Evolutionary conservation across 2,329 filamentous ascomycete species (phyloP).

Genomic region (Fusarium austroafricanum): DNA sequence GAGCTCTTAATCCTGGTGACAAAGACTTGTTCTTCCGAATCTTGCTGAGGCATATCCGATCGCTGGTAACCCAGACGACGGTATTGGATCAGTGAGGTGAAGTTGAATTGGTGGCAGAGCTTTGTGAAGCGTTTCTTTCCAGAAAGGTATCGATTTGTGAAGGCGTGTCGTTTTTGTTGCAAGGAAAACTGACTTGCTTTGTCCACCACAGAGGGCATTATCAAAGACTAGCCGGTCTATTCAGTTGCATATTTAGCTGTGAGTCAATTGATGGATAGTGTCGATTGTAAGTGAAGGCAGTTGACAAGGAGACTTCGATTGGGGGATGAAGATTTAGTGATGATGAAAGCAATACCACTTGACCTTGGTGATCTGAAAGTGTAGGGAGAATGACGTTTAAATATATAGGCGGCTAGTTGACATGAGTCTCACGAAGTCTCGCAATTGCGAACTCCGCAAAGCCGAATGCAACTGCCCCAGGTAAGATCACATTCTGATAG

Average conservation of each 20-base stretch:
- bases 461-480: conserved; percentile 8
- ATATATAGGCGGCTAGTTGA: neutral
- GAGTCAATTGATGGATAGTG: neutral
- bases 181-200: conserved; percentile 44
- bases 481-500: conserved; percentile 8
- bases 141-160: conserved; percentile 9
- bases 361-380: neutral
- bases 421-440: conserved; percentile 9
- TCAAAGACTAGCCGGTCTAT: conserved; percentile 26
- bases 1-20: conserved; percentile 37
- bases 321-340: neutral
- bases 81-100: conserved; percentile 28
- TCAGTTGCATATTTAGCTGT: conserved; percentile 31
- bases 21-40: conserved; percentile 38
- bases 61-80: conserved; percentile 42
- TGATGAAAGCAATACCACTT: neutral
- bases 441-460: conserved; percentile 39
- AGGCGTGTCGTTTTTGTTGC: conserved; percentile 18
- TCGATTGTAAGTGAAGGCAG: neutral
- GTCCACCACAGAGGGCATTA: conserved; percentile 47
- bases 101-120: conserved; percentile 21
- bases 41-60: conserved; percentile 45
- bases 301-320: neutral
- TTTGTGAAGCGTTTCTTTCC: conserved; percentile 20
- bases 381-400: conserved; percentile 4